Evolutionary conservation across 192 early-diverging fungal genomes (phyloP).

Genomic region (Spizellomyces punctatus): DNA sequence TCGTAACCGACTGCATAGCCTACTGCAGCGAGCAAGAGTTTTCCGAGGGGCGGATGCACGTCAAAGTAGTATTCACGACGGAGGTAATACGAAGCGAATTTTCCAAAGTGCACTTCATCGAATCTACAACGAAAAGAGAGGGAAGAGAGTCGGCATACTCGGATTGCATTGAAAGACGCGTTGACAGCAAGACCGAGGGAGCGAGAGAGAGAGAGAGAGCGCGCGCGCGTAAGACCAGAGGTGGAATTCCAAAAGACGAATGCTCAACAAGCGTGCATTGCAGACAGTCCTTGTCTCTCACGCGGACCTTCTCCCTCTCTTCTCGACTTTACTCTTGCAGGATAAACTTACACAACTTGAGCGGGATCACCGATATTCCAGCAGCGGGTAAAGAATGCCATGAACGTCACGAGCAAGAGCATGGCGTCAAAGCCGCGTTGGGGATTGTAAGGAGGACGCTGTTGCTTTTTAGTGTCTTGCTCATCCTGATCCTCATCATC

Average conservation of each 20-base stretch:
- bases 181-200: not conserved
- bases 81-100: slow-evolving; percentile 94
- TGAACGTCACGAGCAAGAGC: slow-evolving; percentile 7
- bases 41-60: slow-evolving; percentile 95
- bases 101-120: slow-evolving; percentile 99
- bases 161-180: not conserved
- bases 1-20: slow-evolving; percentile 90
- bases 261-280: no score
- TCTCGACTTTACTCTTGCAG: no score
- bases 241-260: not conserved
- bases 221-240: no score
- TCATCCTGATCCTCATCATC: no score
- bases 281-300: no score
- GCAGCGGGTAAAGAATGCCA: slow-evolving; percentile 42
- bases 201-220: not conserved
- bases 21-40: slow-evolving; percentile 82
- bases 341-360: slow-evolving; percentile 50
- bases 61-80: slow-evolving; percentile 92
- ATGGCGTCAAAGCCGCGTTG: no score
- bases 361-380: slow-evolving; percentile 45
- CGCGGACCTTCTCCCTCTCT: no score
- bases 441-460: no score
- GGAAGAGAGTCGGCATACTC: not conserved
- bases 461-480: no score
- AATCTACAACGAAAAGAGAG: slow-evolving; percentile 62